Percentiles rank a stretch among this genome's conserved stretches.
phyloP scores from a whole-genome alignment of 2,329 filamentous ascomycete genomes.

The Zasmidium cellare region DNA sequence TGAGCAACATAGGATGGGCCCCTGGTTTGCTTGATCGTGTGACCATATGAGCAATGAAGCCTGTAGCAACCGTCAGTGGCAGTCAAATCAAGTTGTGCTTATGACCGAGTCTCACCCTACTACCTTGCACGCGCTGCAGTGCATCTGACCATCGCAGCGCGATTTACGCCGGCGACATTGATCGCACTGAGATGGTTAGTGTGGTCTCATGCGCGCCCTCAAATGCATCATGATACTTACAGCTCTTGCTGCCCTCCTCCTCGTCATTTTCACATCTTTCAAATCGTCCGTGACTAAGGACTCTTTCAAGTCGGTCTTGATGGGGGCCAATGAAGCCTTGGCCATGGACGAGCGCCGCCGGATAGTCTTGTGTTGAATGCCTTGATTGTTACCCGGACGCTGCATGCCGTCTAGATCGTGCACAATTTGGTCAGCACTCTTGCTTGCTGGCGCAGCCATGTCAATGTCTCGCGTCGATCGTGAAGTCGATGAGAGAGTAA shows the following conservation, averaged over 20 bases:
- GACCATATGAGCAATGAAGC: slow-evolving; percentile 23
- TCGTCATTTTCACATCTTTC: slow-evolving; percentile 8
- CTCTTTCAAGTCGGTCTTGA: neutral
- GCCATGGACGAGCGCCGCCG: neutral
- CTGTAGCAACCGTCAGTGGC: slow-evolving; percentile 6
- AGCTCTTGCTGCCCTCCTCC: slow-evolving; percentile 20
- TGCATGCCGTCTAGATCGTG: neutral
- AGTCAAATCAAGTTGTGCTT: neutral
- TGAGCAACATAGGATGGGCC: slow-evolving; percentile 23
- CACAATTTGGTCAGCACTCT: neutral
- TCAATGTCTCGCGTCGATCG: neutral
- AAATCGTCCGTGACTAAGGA: neutral
- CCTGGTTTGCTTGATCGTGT: slow-evolving; percentile 21
- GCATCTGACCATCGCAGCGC: slow-evolving; percentile 18
- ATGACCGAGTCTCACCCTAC: slow-evolving; percentile 16
- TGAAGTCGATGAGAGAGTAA: neutral
- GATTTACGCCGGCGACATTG: slow-evolving; percentile 22
- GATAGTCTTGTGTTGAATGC: neutral
- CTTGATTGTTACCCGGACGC: neutral
- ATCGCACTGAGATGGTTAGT: slow-evolving; percentile 13
- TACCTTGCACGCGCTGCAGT: slow-evolving; percentile 18
- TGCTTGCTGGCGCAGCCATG: neutral
- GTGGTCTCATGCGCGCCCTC: neutral
- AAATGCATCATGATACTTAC: slow-evolving; percentile 5
- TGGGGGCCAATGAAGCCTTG: neutral